Evolutionary conservation across 306 rosid species (phyloP), one percentile per base, ranked within the genome.

Genomic region (Prunus davidiana): DNA sequence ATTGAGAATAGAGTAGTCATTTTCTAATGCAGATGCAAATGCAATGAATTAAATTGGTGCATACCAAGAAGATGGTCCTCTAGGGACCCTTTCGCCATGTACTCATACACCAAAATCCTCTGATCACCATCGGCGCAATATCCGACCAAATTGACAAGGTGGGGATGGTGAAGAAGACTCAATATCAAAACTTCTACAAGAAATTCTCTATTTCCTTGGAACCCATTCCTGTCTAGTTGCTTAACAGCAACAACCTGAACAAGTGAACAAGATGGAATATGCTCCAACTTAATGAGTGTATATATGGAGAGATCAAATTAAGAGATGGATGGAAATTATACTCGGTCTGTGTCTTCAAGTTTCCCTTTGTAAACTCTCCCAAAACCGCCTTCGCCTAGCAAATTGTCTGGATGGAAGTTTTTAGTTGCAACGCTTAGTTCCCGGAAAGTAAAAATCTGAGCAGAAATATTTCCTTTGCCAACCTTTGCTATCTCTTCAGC

Each of bases 331-430:
- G 43, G 52, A 70, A 62, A 47, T 30, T 43, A 38, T 90, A 92
- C 98, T 87, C 89, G 89, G 30, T 86, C 66, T 38, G 76, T 71
- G 84, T 77, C 64, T 65, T 82, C 82, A 56, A 94, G 47, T 67
- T 67, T 38, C 71, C 98, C 98, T 80, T 84, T 86, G 83, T 90
- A 92, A 12, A 95, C 98, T 62, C 95, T 88, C 32, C 97, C 96
- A 78, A 92, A 95, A 51, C 96, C 98, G 12, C 98, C 98, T 90
- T 92, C 98, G 0, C 98, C 98, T n/a, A 94, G 74, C 72, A 91
- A 80, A 46, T 88, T 80, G 2, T 74, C 82, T 3, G 81, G 82
- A 64, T 87, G 87, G 83, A 93, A 93, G 72, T 91, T 87, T 67
- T 86, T 82, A 11, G 98, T 91, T 30, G 96, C 98, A 62, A 66